These are phyloP conservation scores for Keithomyces neogunnii DNA, from an alignment of 2,329 filamentous ascomycete species.

Conservation along the genomic window DNA sequence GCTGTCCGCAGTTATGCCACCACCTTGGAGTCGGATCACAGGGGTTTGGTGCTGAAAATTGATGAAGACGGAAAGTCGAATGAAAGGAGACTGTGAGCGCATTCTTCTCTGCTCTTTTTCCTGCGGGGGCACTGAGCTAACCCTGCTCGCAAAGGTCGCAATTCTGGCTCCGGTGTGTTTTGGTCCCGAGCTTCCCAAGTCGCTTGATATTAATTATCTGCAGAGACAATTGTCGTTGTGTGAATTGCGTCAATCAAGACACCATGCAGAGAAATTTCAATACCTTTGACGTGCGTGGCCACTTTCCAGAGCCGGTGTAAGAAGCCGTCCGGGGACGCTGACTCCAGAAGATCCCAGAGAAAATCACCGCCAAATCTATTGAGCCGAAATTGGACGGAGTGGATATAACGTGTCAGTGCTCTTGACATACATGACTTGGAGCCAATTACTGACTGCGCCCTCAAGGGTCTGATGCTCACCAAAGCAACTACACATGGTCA, in stretches of 20 bases:
- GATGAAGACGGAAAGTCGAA: neutral
- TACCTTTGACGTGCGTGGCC: constrained; percentile 26
- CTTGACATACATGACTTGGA: too few relatives aligned
- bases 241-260: constrained; percentile 30
- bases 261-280: constrained; percentile 34
- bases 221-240: constrained; percentile 36
- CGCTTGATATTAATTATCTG: neutral
- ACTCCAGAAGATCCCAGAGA: constrained; percentile 20
- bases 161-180: constrained; percentile 15
- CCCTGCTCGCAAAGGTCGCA: constrained; percentile 7
- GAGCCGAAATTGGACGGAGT: constrained; percentile 19
- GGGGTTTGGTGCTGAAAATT: constrained; percentile 7
- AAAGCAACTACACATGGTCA: constrained; percentile 59
- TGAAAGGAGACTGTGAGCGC: constrained; percentile 7
- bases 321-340: neutral
- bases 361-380: constrained; percentile 21
- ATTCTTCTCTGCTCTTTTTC: too few relatives aligned
- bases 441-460: neutral
- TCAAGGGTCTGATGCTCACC: constrained; percentile 62
- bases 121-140: neutral
- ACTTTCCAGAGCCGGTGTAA: neutral
- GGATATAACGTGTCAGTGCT: constrained; percentile 24
- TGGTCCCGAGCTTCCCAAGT: neutral
- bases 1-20: constrained; percentile 8
- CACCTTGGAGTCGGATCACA: constrained; percentile 4